Evolutionary conservation across 352 stramenopile species (phyloP), one percentile per base, ranked within the genome.

Genomic region (Globisporangium megalacanthum): DNA sequence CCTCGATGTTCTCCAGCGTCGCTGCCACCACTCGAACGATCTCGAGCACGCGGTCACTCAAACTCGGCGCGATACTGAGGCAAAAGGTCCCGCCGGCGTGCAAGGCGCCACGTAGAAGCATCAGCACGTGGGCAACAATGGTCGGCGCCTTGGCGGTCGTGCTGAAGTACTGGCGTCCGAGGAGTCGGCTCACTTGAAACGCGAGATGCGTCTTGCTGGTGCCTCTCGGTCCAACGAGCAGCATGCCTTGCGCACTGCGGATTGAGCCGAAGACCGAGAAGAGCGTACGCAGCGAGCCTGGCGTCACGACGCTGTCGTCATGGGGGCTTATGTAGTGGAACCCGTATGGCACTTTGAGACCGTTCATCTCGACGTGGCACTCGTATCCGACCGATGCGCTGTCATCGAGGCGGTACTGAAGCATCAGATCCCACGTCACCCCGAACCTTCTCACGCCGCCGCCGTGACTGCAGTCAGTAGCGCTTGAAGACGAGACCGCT

Each of bases 351-450:
- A 88, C 63, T 10, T 60, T 66, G 14, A 83, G 29, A 3, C 70
- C 72, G 22, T 71, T 73, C 29, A 87, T 67, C 55, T 86, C 69
- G 19, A 90, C 67, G 44, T 83, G 62, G 10, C 79, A 88, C 39
- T 92, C 79, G 14, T 86, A 70, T 0, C 76, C 79, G 20, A 88
- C 78, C 1, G 74, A 82, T 0, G 68, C 80, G 10, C 54, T 66
- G 46, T 88, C 79, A 50, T 89, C 73, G 39, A 88, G 72, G 13
- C 73, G 62, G 52, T 89, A 79, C 50, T 88, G 82, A 22, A 88
- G 61, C n/a, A 86, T 71, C 6, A 80, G 29, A 15, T 73, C 53
- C 78, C 78, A 90, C 25, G 17, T 83, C 60, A 19, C 50, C 39
- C 36, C 33, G 11, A 51, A 50, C 1, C 11, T 13, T 35, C 15